Evolutionary conservation across 441 rosid genomes (phyloP).

Genomic region (Populus trichocarpa): DNA sequence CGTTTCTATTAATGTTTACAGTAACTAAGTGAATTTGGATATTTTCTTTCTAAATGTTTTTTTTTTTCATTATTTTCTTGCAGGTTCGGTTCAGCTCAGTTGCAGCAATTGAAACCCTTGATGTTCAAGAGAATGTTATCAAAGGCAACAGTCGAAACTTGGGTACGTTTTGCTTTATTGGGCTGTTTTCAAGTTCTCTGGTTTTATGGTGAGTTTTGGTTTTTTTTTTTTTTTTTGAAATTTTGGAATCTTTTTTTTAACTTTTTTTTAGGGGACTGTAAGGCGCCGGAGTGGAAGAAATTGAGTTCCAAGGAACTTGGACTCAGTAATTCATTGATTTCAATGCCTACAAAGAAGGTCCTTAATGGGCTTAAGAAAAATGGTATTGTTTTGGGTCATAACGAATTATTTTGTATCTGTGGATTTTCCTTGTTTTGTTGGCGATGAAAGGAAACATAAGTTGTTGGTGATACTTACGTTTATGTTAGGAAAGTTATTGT

Average conservation of each 20-base stretch:
- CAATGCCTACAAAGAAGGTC: constrained; percentile 59
- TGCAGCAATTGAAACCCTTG: constrained; percentile 38
- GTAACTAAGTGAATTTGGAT: not conserved
- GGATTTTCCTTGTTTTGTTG: not conserved
- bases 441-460: not conserved
- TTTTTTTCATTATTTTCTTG: constrained; percentile 7
- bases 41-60: no score
- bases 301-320: constrained; percentile 62
- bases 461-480: not conserved
- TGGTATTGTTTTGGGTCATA: constrained; percentile 35
- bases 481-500: constrained; percentile 2
- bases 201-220: not conserved
- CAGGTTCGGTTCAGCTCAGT: constrained; percentile 42
- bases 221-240: not conserved
- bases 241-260: no score
- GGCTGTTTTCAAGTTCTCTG: not conserved
- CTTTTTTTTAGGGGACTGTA: constrained; percentile 3
- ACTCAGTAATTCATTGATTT: constrained; percentile 52
- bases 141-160: constrained; percentile 19
- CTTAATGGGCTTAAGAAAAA: constrained; percentile 60
- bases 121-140: constrained; percentile 37
- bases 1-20: not conserved
- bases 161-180: constrained; percentile 4
- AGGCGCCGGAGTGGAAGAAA: constrained; percentile 48
- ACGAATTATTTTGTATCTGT: not conserved